phyloP scores from a whole-genome alignment of 2,329 filamentous ascomycete species.

The Cryphonectria japonica region DNA sequence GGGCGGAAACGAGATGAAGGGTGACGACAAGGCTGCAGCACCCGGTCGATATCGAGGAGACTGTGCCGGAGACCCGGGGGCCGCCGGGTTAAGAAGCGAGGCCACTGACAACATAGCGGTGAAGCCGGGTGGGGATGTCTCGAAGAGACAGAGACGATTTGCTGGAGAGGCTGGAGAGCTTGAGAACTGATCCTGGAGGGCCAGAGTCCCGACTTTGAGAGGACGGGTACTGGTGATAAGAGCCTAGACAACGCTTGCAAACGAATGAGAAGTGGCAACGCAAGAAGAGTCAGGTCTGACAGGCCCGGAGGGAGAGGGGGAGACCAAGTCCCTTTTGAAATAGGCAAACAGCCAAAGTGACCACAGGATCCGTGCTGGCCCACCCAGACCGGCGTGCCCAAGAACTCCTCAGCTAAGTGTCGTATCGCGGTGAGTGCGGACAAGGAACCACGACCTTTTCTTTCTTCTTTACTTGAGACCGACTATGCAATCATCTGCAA shows the following conservation, averaged over 20 bases:
- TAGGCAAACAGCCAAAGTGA: conserved; percentile 44
- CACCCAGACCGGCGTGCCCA: conserved; percentile 25
- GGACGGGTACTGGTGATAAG: conserved; percentile 30
- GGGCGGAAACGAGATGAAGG: conserved; percentile 40
- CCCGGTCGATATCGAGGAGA: conserved; percentile 48
- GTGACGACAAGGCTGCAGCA: conserved; percentile 45
- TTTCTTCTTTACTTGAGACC: conserved; percentile 43
- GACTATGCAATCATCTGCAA: conserved; percentile 45
- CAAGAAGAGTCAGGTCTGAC: conserved; percentile 22
- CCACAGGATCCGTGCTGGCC: conserved; percentile 40
- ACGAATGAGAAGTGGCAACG: conserved; percentile 31
- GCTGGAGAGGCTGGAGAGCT: conserved; percentile 39
- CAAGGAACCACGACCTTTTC: conserved; percentile 44
- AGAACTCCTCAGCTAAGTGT: conserved; percentile 16
- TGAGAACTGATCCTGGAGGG: conserved; percentile 33
- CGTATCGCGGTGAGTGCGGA: conserved; percentile 37
- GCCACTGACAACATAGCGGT: conserved; percentile 65
- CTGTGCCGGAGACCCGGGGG: conserved; percentile 44
- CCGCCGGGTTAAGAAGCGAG: conserved; percentile 67
- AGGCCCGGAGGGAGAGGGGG: conserved; percentile 7
- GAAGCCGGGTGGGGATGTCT: conserved; percentile 41
- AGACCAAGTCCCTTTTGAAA: conserved; percentile 42
- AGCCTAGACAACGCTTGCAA: conserved; percentile 43
- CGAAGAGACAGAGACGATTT: conserved; percentile 52
- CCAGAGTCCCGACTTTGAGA: conserved; percentile 16